These are phyloP conservation scores for Acer negundo DNA, from an alignment of 345 rosid genomes.

Conservation along the genomic window DNA sequence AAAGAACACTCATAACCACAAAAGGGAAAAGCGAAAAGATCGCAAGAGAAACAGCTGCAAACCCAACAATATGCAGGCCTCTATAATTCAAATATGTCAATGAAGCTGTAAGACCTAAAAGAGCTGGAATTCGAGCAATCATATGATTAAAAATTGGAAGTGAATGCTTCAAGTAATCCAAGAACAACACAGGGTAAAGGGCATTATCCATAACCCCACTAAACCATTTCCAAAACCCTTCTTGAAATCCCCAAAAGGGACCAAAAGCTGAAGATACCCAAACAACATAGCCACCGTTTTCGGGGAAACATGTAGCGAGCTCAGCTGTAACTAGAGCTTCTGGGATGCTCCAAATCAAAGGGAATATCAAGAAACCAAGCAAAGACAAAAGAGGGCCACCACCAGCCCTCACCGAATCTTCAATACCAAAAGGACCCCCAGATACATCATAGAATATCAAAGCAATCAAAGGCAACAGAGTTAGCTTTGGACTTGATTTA, in stretches of 20 bases:
- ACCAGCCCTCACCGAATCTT: constrained; percentile 83
- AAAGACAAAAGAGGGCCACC: constrained; percentile 88
- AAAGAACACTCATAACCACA: constrained; percentile 63
- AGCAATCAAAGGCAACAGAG: constrained; percentile 76
- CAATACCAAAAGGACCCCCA: constrained; percentile 97
- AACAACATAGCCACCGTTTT: constrained; percentile 87
- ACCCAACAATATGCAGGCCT: constrained; percentile 83
- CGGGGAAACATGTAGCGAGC: constrained; percentile 89
- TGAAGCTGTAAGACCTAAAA: constrained; percentile 67
- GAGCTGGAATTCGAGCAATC: constrained; percentile 77
- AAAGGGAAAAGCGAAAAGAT: constrained; percentile 80
- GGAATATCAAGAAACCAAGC: constrained; percentile 82
- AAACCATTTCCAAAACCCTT: constrained; percentile 97
- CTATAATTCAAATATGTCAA: constrained; percentile 86
- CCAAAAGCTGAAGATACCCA: constrained; percentile 96
- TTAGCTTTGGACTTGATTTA: constrained; percentile 60
- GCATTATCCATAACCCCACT: constrained; percentile 99
- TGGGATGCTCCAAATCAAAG: constrained; percentile 87
- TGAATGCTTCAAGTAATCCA: constrained; percentile 89
- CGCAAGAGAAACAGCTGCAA: constrained; percentile 71
- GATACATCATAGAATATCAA: constrained; percentile 93
- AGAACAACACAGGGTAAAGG: constrained; percentile 80
- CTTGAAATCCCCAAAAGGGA: constrained; percentile 93
- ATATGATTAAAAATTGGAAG: constrained; percentile 60
- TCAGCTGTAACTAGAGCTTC: constrained; percentile 94